phyloP scores from a whole-genome alignment of 345 rosid species.

The Raphanus raphanistrum region DNA sequence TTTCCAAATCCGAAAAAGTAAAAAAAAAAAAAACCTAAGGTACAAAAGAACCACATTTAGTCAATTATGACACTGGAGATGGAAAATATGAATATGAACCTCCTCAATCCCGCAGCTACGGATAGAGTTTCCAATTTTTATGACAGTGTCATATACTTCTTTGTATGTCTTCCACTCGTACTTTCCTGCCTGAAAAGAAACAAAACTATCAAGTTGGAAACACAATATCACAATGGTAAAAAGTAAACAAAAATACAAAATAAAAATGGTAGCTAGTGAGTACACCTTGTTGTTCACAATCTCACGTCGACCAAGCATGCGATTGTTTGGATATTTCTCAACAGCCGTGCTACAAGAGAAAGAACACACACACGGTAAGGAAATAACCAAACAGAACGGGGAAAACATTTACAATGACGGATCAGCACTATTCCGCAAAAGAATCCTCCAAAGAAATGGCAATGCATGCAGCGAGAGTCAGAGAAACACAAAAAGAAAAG shows the following conservation, averaged over 20 bases:
- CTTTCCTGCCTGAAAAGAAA: slow-evolving; percentile 56
- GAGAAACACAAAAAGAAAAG: not conserved
- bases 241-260: not conserved
- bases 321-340: slow-evolving; percentile 64
- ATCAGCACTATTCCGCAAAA: not conserved
- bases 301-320: slow-evolving; percentile 77
- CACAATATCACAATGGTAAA: not conserved
- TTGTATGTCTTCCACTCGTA: slow-evolving; percentile 75
- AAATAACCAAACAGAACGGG: not conserved
- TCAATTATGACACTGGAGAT: not conserved
- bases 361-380: not conserved
- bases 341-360: slow-evolving; percentile 59
- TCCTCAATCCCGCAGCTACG: slow-evolving; percentile 66
- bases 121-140: slow-evolving; percentile 68
- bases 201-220: not conserved
- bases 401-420: not conserved
- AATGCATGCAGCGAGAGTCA: not conserved
- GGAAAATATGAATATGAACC: slow-evolving; percentile 33
- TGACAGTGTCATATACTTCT: slow-evolving; percentile 68
- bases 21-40: not conserved
- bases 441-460: not conserved
- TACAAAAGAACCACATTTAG: not conserved
- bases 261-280: not conserved
- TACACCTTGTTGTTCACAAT: slow-evolving; percentile 64
- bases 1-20: not conserved